Evolutionary conservation across 345 rosid genomes (phyloP), one percentile per base, ranked within the genome.

Genomic region (Aurinia saxatilis): DNA sequence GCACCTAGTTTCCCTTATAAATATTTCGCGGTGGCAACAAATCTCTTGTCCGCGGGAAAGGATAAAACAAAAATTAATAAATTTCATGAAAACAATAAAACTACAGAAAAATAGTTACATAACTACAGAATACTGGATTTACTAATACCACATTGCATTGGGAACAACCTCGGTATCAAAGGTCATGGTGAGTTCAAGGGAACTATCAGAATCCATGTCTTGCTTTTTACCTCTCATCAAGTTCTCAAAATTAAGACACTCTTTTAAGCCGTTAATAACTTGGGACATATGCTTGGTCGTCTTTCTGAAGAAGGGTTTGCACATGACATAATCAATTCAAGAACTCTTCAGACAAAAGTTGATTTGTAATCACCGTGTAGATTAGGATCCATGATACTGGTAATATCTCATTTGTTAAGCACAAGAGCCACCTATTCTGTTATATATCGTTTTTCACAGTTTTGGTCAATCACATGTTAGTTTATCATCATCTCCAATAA

Each of bases 401-500:
- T 57, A 1, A 80, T 57, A 56, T 78, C 80, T 6, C 84, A 82
- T 25, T 34, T 57, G 2, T 50, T 72, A 0, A 81, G 29, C 42
- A 73, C 49, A 8, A 70, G 57, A 0, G 45, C 49, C 0, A 60
- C 52, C 81, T 86, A 79, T 10, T 64, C 42, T 16, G 44, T 42
- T 10, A 83, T 66, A 48, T 69, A 81, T 1, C 38, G 16, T 40
- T n/a, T 49, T 2, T 63, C 67, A 1, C 45, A 57, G 12, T 34
- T 42, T 44, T 57, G 60, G 10, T 60, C 66, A 12, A 76, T 19
- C 23, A 75, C 79, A 0, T 65, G 67, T 46, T 52, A 67, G 42
- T 82, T 76, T 6, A 82, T 83, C 21, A 81, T 71, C 12, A 81
- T 53, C 78, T 81, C 82, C 15, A 83, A 25, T 0, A 83, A 63